A percentile compares a stretch with the other conserved stretches of the same genome.
phyloP scores from a whole-genome alignment of 768 basidiomycete genomes.

The Tylopilus rubrobrunneus region DNA sequence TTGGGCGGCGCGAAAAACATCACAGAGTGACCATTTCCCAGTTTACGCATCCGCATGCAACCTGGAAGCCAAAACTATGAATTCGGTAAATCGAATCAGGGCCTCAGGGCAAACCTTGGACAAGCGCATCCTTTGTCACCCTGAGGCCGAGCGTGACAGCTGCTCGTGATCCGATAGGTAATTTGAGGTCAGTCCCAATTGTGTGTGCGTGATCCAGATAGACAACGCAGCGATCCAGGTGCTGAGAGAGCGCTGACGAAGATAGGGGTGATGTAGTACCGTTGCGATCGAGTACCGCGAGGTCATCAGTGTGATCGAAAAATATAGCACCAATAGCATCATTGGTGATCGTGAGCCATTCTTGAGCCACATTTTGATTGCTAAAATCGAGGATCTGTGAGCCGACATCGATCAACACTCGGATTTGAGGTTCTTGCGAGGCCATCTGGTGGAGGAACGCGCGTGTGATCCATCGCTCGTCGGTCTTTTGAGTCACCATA shows the following conservation, averaged over 20 bases:
- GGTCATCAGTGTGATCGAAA: not conserved
- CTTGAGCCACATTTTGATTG: too few species aligned
- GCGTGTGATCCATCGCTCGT: too few species aligned
- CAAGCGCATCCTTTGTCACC: conserved; percentile 32
- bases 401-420: too few species aligned
- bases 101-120: conserved; percentile 24
- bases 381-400: too few species aligned
- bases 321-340: conserved; percentile 4
- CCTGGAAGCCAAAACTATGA: conserved; percentile 23
- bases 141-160: conserved; percentile 35
- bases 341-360: too few species aligned
- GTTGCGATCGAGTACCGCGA: conserved; percentile 12
- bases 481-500: too few species aligned
- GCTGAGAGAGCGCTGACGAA: conserved; percentile 27
- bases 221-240: conserved; percentile 28
- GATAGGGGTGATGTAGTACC: conserved; percentile 17
- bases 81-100: not conserved
- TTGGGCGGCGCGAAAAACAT: conserved; percentile 42
- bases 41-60: conserved; percentile 44
- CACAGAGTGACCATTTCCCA: conserved; percentile 44
- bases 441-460: too few species aligned
- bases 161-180: conserved; percentile 29
- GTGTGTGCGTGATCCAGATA: conserved; percentile 39
- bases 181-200: conserved; percentile 35
- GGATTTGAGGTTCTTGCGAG: too few species aligned